Base-by-base conservation (phyloP, 306 rosid species). In the Luffa acutangula region DNA sequence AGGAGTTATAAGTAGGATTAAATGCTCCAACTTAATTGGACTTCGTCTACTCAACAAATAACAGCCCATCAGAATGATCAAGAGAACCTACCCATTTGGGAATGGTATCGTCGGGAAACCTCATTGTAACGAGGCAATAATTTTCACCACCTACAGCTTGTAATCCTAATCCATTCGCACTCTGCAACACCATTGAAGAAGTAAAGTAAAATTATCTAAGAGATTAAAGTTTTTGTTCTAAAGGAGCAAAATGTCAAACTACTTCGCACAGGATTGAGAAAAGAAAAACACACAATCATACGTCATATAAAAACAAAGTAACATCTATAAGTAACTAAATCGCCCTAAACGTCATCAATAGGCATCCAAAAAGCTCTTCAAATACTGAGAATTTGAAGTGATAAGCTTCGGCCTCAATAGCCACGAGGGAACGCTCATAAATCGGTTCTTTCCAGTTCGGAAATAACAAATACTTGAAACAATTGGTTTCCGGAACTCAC, bases 91-190 rank as follows among this genome's bases (percentile, higher is more conserved):
- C 99, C 99, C 99, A 96, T 91, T 91, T 93, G 49, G 94, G 97
- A 80, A 96, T 82, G 63, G 99, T 96, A 66, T 90, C 92, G 54
- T 82, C 56, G 3, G 99, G 97, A 81, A 93, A 96, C 51, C 71
- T 84, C 85, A 96, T 87, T 3, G 85, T 87, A 76, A 87, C 88
- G 84, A 87, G 83, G 81, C 99, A 96, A 81, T 86, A 89, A 88
- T 93, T 96, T 39, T 71, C 49, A 31, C 89, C 87, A 46, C 66
- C 77, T 3, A 62, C 78, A 73, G 94, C 94, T 86, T 85, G 84
- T 72, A 96, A 87, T 36, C 98, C 99, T 79, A 93, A 91, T 65
- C 99, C 99, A 90, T 96, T 96, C 42, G 86, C 88, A 71, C 88
- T 89, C 99, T 96, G 89, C 86, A 85, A 48, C 82, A 79, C 56